These are phyloP conservation scores for Massariosphaeria phaeospora DNA, from an alignment of 495 filamentous ascomycete species.

Conservation along the genomic window DNA sequence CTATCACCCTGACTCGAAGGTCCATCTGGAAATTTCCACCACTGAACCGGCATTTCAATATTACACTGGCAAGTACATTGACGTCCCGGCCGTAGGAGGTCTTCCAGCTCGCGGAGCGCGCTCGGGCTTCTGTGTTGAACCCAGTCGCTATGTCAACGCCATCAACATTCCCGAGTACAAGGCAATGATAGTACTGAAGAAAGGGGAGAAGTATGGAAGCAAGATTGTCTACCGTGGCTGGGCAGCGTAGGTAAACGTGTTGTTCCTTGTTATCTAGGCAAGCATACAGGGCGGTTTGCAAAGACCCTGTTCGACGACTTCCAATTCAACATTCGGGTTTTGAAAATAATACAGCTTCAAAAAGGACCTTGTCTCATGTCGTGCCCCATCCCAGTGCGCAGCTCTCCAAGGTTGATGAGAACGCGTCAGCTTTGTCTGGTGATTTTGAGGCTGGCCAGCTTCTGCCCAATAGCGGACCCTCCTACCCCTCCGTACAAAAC, in stretches of 20 bases:
- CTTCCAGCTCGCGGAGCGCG: constrained; percentile 58
- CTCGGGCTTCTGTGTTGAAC: constrained; percentile 84
- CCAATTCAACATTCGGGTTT: background rate
- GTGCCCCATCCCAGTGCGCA: no score
- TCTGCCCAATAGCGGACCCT: no score
- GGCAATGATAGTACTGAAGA: constrained; percentile 68
- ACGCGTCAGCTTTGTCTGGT: no score
- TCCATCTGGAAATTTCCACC: constrained; percentile 78
- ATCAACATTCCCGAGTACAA: constrained; percentile 75
- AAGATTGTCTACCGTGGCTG: constrained; percentile 75
- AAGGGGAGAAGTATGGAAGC: constrained; percentile 73
- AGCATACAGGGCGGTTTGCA: background rate
- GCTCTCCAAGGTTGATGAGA: no score
- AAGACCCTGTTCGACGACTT: background rate
- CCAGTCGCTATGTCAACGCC: constrained; percentile 84
- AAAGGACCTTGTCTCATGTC: no score
- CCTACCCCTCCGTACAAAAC: no score
- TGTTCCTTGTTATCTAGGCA: background rate
- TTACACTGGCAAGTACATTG: constrained; percentile 81
- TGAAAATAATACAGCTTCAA: background rate
- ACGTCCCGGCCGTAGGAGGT: constrained; percentile 66
- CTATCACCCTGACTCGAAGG: constrained; percentile 60
- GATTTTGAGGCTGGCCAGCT: no score
- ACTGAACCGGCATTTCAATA: constrained; percentile 96
- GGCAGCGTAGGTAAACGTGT: constrained; percentile 43